These are phyloP conservation scores for Cicer yamashitae DNA, from an alignment of 306 rosid species.

Conservation along the genomic window DNA sequence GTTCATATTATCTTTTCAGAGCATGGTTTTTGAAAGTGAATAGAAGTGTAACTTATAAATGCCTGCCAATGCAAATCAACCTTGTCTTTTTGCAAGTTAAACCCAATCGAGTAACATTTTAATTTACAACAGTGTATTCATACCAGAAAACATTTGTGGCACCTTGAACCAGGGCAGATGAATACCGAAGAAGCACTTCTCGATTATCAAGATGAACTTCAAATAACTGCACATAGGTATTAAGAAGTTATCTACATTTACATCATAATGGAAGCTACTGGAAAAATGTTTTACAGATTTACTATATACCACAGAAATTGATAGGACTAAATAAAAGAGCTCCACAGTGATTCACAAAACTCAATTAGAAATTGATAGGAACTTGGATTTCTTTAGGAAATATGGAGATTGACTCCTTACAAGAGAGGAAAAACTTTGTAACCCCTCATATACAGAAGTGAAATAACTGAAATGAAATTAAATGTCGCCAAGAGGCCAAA, in stretches of 20 bases:
- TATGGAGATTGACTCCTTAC: constrained; percentile 16
- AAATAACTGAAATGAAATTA: constrained; percentile 28
- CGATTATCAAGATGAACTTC: constrained; percentile 81
- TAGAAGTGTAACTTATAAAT: constrained; percentile 1
- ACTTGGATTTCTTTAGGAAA: not conserved
- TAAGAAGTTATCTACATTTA: constrained; percentile 36
- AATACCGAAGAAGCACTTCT: constrained; percentile 93
- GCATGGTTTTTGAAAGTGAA: constrained; percentile 13
- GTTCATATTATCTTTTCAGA: constrained; percentile 24
- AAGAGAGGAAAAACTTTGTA: not conserved
- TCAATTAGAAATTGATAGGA: constrained; percentile 10
- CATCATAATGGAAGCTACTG: constrained; percentile 26
- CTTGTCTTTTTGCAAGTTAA: constrained; percentile 24
- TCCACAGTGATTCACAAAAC: constrained; percentile 19
- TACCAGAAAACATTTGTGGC: constrained; percentile 97
- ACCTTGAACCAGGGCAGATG: constrained; percentile 98
- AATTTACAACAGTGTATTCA: constrained; percentile 33
- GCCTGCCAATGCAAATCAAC: constrained; percentile 34
- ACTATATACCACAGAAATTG: constrained; percentile 19
- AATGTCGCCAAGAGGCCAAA: constrained; percentile 11
- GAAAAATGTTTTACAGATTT: constrained; percentile 28
- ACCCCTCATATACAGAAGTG: not conserved
- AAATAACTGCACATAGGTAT: constrained; percentile 71
- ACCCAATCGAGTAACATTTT: constrained; percentile 7
- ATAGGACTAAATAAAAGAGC: not conserved